Evolutionary conservation across 352 stramenopile genomes (phyloP).

Genomic region (Saprolegnia parasitica): DNA sequence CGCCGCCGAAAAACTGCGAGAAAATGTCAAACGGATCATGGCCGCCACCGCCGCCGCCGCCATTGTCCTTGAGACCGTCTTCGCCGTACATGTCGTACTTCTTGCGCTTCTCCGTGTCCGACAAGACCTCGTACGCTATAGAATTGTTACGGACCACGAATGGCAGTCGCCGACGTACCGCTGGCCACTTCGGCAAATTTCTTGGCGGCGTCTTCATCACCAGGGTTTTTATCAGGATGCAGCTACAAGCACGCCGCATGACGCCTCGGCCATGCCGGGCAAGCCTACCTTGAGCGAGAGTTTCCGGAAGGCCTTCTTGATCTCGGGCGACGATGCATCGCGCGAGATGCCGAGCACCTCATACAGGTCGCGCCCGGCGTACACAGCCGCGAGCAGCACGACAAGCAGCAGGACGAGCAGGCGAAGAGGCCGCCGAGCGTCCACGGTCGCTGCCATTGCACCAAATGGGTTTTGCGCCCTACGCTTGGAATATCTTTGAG

Average conservation of each 20-base stretch:
- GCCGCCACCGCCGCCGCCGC: constrained; percentile 39
- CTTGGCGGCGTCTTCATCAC: constrained; percentile 71
- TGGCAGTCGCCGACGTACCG: constrained; percentile 37
- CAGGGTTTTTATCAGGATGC: constrained; percentile 87
- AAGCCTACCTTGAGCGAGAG: constrained; percentile 74
- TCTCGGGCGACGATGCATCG: constrained; percentile 60
- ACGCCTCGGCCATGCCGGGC: background rate
- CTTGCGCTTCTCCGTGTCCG: constrained; percentile 82
- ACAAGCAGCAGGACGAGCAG: background rate
- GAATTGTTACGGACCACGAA: background rate
- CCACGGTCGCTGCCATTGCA: background rate
- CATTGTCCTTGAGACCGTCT: constrained; percentile 63
- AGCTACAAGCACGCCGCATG: no score
- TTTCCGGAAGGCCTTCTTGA: constrained; percentile 84
- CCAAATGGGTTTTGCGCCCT: constrained; percentile 10
- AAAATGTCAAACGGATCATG: constrained; percentile 79
- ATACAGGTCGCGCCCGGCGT: constrained; percentile 60
- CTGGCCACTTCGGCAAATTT: constrained; percentile 85
- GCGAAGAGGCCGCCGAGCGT: background rate
- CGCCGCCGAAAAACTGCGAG: constrained; percentile 69
- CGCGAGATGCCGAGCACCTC: constrained; percentile 59
- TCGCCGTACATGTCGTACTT: constrained; percentile 91
- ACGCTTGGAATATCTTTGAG: constrained; percentile 1
- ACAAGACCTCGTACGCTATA: constrained; percentile 87
- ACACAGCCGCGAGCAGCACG: constrained; percentile 11